Conservation (phyloP, 371 early-diverging fungal genomes). For the Mucor circinelloides region DNA sequence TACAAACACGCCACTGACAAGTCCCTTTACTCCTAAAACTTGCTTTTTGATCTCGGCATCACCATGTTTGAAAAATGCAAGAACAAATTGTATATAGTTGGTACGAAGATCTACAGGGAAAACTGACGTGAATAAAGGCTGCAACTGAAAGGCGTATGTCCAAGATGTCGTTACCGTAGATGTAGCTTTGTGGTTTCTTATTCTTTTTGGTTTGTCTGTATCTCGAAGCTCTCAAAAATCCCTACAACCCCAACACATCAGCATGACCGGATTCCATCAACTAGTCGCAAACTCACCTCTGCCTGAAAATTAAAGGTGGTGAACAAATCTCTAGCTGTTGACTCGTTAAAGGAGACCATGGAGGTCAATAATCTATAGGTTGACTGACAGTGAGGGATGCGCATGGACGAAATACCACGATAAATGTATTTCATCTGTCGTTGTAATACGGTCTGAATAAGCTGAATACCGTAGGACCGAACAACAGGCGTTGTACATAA, state of each 20-base stretch:
- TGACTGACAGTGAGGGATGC: constrained; percentile 44
- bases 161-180: constrained; percentile 51
- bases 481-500: constrained; percentile 50
- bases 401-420: constrained; percentile 78
- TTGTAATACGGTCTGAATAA: constrained; percentile 37
- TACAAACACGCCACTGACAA: constrained; percentile 66
- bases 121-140: too few species aligned
- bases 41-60: constrained; percentile 71
- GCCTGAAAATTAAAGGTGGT: constrained; percentile 51
- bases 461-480: constrained; percentile 44
- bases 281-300: constrained; percentile 38
- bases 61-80: constrained; percentile 76
- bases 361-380: constrained; percentile 42
- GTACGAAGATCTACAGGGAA: constrained; percentile 55
- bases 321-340: constrained; percentile 42
- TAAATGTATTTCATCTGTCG: constrained; percentile 83
- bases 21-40: constrained; percentile 69
- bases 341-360: constrained; percentile 41
- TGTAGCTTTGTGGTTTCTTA: constrained; percentile 45
- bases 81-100: constrained; percentile 72
- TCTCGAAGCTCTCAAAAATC: constrained; percentile 45
- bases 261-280: background rate
- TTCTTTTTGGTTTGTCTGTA: constrained; percentile 45
- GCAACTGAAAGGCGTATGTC: too few species aligned
- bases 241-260: constrained; percentile 15